A percentile compares a stretch with the other conserved stretches of the same genome.
phyloP scores from a whole-genome alignment of 2,329 filamentous ascomycete genomes.

The Penicillium sumatraense region DNA sequence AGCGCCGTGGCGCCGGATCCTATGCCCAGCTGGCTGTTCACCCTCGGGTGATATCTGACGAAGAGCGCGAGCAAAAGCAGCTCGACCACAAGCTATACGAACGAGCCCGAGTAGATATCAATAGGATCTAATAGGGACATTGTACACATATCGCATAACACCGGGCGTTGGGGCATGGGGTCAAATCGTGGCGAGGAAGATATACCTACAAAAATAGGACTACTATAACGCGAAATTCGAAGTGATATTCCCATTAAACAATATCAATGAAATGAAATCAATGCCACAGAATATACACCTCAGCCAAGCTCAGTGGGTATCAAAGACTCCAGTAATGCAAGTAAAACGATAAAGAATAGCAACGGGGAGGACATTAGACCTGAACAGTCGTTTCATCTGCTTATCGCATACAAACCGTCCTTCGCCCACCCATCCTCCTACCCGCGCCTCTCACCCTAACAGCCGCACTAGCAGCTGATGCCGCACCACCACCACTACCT shows the following conservation, averaged over 20 bases:
- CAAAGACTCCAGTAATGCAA: conserved; percentile 3
- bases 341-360: conserved; percentile 1
- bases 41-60: conserved; percentile 63
- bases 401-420: conserved; percentile 43
- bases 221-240: conserved; percentile 2
- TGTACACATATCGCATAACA: conserved; percentile 29
- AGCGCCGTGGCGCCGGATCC: conserved; percentile 81
- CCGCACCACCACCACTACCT: conserved; percentile 24
- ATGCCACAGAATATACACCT: conserved; percentile 3
- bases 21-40: conserved; percentile 80
- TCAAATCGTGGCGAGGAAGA: not conserved
- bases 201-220: not conserved
- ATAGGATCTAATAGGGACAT: conserved; percentile 63
- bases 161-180: conserved; percentile 25
- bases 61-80: conserved; percentile 62
- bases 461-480: conserved; percentile 16
- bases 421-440: conserved; percentile 44
- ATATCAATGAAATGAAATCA: conserved; percentile 21
- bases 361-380: not conserved
- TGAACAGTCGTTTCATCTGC: not conserved
- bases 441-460: conserved; percentile 35
- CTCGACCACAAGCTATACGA: conserved; percentile 79
- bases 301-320: conserved; percentile 12
- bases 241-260: conserved; percentile 12
- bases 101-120: conserved; percentile 83